These are phyloP conservation scores for Abortiporus biennis DNA, from an alignment of 1,284 basidiomycete genomes.

Conservation along the genomic window DNA sequence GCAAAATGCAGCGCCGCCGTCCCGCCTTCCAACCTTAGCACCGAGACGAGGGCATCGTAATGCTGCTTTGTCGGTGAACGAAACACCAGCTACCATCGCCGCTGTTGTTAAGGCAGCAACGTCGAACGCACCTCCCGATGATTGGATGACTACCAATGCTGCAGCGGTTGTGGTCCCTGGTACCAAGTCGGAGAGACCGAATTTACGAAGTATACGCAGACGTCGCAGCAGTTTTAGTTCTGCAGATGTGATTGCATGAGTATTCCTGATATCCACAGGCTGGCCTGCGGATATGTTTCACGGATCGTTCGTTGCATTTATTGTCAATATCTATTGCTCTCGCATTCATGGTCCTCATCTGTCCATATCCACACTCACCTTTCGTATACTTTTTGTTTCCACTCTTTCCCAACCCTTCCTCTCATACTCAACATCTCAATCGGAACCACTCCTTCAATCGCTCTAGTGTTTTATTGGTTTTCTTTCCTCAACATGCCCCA, in stretches of 20 bases:
- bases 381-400: no score
- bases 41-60: constrained; percentile 46
- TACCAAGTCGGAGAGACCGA: constrained; percentile 64
- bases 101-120: constrained; percentile 20
- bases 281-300: no score
- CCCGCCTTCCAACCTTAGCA: constrained; percentile 63
- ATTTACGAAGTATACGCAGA: constrained; percentile 60
- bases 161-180: constrained; percentile 62
- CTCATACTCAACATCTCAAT: neutral
- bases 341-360: no score
- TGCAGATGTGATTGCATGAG: constrained; percentile 71
- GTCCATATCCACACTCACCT: no score
- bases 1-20: constrained; percentile 62
- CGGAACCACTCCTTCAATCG: constrained; percentile 1
- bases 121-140: constrained; percentile 36
- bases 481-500: neutral
- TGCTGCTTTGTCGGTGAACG: constrained; percentile 42
- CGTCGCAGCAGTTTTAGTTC: constrained; percentile 79
- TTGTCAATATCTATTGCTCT: no score
- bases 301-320: no score
- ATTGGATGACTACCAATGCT: constrained; percentile 70
- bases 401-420: no score
- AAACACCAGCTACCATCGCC: constrained; percentile 35
- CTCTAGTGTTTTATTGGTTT: no score
- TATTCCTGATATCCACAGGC: neutral